phyloP scores from a whole-genome alignment of 768 basidiomycete genomes.

The Termitomyces sp. region DNA sequence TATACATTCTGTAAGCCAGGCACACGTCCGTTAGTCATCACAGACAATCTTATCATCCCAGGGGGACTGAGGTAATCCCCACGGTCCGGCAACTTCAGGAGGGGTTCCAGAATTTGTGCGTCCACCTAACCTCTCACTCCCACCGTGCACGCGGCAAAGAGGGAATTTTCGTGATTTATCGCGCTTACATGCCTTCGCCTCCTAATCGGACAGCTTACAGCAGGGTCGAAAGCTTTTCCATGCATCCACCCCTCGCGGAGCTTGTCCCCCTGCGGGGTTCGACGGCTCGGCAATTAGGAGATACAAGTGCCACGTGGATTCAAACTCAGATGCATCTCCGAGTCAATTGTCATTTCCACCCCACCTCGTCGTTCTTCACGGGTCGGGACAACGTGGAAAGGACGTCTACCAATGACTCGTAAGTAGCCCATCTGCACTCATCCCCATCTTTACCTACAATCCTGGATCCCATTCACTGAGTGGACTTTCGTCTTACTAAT shows the following conservation, averaged over 20 bases:
- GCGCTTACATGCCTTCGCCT: not conserved
- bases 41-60: not conserved
- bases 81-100: conserved; percentile 11
- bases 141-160: conserved; percentile 18
- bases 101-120: conserved; percentile 11
- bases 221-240: conserved; percentile 4
- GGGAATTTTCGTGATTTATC: conserved; percentile 11
- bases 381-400: conserved; percentile 8
- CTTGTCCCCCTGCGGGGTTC: conserved; percentile 9
- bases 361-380: not conserved
- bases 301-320: conserved; percentile 5
- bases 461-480: conserved; percentile 17
- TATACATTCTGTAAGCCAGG: conserved; percentile 14
- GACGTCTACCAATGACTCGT: conserved; percentile 58
- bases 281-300: conserved; percentile 10
- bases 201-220: conserved; percentile 2
- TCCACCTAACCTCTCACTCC: no score
- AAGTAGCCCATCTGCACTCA: conserved; percentile 21
- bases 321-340: conserved; percentile 18
- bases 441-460: conserved; percentile 5
- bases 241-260: conserved; percentile 5
- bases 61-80: conserved; percentile 6
- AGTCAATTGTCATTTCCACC: conserved; percentile 7
- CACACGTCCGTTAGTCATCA: no score
- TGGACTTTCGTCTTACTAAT: conserved; percentile 7